phyloP scores from a whole-genome alignment of 768 basidiomycete species.

The Pisolithus albus region DNA sequence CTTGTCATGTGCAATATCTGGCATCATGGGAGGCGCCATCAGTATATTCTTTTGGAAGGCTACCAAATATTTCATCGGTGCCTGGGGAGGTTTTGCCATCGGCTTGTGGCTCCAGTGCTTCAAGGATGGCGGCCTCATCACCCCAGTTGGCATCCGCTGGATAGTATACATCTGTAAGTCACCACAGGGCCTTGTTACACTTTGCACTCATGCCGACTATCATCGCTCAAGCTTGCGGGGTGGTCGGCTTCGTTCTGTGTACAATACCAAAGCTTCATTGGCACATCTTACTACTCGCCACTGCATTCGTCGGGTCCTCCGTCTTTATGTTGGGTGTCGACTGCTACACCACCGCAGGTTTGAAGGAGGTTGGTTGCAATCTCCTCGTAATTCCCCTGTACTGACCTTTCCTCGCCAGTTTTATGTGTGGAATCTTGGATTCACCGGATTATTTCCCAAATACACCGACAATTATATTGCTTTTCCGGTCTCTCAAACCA shows the following conservation, averaged over 20 bases:
- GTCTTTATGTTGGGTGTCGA: conserved; percentile 91
- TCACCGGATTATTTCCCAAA: conserved; percentile 70
- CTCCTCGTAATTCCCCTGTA: neutral
- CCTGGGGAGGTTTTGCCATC: conserved; percentile 68
- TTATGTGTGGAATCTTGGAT: conserved; percentile 94
- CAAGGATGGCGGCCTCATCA: conserved; percentile 74
- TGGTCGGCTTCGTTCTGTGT: conserved; percentile 74
- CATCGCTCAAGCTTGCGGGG: conserved; percentile 48
- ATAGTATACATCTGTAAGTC: conserved; percentile 75
- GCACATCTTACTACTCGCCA: conserved; percentile 78
- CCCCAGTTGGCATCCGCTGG: conserved; percentile 75
- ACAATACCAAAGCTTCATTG: conserved; percentile 85
- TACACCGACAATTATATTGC: conserved; percentile 57
- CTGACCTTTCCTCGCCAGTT: conserved; percentile 46
- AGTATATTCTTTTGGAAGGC: conserved; percentile 93
- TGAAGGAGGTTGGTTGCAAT: conserved; percentile 70
- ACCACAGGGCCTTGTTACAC: conserved; percentile 5
- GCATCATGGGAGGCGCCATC: conserved; percentile 75
- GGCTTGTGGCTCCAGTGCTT: conserved; percentile 87
- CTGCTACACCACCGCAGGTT: conserved; percentile 84
- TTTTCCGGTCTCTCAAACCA: conserved; percentile 82
- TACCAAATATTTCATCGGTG: conserved; percentile 68
- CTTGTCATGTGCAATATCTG: conserved; percentile 71
- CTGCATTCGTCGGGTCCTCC: conserved; percentile 84
- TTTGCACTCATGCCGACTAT: conserved; percentile 16